A percentile compares a stretch with the other conserved stretches of the same genome.
phyloP scores from a whole-genome alignment of 2,329 filamentous ascomycete species.

The Fonsecaea pedrosoi region DNA sequence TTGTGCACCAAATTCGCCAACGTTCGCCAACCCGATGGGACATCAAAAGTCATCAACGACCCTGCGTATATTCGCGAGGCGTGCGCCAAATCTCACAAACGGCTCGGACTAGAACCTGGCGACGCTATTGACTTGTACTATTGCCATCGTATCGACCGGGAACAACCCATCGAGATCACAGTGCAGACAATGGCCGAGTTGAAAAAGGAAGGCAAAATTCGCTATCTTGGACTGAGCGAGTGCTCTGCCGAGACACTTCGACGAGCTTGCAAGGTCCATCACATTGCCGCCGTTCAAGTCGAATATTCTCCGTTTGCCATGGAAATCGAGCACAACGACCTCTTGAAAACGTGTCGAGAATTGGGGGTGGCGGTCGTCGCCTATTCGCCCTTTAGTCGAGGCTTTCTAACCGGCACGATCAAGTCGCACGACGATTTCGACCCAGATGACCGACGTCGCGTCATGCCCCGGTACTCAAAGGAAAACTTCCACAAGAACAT shows the following conservation, averaged over 20 bases:
- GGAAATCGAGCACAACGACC: constrained; percentile 63
- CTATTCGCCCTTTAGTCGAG: constrained; percentile 66
- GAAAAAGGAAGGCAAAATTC: constrained; percentile 49
- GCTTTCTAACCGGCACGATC: constrained; percentile 58
- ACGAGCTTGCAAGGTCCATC: constrained; percentile 41
- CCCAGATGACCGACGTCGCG: constrained; percentile 52
- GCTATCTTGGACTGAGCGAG: constrained; percentile 52
- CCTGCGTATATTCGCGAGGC: constrained; percentile 52
- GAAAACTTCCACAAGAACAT: constrained; percentile 59
- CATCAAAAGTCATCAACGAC: constrained; percentile 44
- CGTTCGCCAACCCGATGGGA: constrained; percentile 20
- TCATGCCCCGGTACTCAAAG: constrained; percentile 58
- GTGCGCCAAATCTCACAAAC: constrained; percentile 51
- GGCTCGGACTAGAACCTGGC: constrained; percentile 49
- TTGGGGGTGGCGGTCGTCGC: constrained; percentile 64
- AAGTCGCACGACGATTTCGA: constrained; percentile 57
- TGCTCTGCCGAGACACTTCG: constrained; percentile 53
- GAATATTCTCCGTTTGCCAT: constrained; percentile 65
- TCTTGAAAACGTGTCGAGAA: constrained; percentile 62
- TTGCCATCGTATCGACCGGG: constrained; percentile 57
- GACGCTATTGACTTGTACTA: constrained; percentile 46
- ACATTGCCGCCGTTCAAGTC: constrained; percentile 62
- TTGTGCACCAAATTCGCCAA: constrained; percentile 61
- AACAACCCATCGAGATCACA: constrained; percentile 57
- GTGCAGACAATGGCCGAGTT: constrained; percentile 45